Conservation (phyloP, 2,329 filamentous ascomycete species). For the Botrytis pseudocinerea region DNA sequence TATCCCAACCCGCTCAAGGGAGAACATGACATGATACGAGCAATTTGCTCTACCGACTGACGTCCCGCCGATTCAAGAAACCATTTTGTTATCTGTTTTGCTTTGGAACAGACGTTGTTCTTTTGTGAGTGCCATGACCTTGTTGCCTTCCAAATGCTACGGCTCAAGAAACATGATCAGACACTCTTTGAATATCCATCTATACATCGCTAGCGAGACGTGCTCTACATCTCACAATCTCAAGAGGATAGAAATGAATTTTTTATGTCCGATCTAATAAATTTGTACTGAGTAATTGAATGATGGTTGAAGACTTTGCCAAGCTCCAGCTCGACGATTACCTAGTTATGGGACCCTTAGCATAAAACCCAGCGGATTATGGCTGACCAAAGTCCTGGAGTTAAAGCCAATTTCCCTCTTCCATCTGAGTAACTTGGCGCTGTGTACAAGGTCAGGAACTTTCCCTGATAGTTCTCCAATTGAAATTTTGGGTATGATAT, state of each 20-base stretch:
- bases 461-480: neutral
- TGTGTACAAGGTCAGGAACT: neutral
- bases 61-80: too few species aligned
- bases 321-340: neutral
- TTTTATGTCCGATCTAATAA: neutral
- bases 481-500: neutral
- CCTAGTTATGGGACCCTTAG: neutral
- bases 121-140: neutral
- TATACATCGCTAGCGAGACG: neutral
- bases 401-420: neutral
- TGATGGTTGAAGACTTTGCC: neutral
- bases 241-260: neutral
- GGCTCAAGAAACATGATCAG: neutral
- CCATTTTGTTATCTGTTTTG: neutral
- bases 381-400: neutral
- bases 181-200: neutral
- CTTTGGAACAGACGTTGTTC: neutral
- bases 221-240: neutral
- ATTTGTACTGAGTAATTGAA: neutral
- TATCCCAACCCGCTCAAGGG: too few species aligned
- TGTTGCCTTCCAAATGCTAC: neutral
- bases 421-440: neutral
- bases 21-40: too few species aligned
- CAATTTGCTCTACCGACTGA: too few species aligned
- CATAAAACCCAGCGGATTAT: neutral